phyloP scores from a whole-genome alignment of 1,284 basidiomycete genomes.

The Ceratobasidium papillatum region DNA sequence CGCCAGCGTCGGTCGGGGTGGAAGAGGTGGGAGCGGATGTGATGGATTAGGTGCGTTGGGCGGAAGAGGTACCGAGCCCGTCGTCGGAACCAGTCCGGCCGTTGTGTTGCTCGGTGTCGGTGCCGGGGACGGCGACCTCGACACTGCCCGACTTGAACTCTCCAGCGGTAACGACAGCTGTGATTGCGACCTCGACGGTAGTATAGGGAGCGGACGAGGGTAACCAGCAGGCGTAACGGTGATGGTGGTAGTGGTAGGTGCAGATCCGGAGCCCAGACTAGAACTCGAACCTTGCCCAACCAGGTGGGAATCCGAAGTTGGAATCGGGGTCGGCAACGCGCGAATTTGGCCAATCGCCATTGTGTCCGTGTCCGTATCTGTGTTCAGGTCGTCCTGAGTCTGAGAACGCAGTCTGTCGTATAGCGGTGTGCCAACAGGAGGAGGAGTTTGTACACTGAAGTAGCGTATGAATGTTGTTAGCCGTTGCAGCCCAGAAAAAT shows the following conservation, averaged over 20 bases:
- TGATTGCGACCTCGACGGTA: not conserved
- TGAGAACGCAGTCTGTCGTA: constrained; percentile 27
- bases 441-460: not conserved
- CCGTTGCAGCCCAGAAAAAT: not conserved
- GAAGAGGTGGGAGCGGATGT: not conserved
- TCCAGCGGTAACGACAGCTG: not conserved
- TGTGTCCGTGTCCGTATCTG: too few species aligned
- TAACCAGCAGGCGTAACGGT: not conserved
- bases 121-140: not conserved
- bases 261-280: not conserved
- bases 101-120: constrained; percentile 6
- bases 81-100: constrained; percentile 5
- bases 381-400: not conserved
- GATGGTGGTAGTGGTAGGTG: not conserved
- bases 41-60: not conserved
- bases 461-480: not conserved
- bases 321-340: not conserved
- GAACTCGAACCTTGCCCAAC: not conserved
- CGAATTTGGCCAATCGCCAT: constrained; percentile 22
- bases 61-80: not conserved
- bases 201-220: not conserved
- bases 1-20: not conserved
- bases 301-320: not conserved
- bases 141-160: not conserved
- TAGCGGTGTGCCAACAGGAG: constrained; percentile 19